Conservation (phyloP, 768 basidiomycete species). For the Naganishia kalamii region DNA sequence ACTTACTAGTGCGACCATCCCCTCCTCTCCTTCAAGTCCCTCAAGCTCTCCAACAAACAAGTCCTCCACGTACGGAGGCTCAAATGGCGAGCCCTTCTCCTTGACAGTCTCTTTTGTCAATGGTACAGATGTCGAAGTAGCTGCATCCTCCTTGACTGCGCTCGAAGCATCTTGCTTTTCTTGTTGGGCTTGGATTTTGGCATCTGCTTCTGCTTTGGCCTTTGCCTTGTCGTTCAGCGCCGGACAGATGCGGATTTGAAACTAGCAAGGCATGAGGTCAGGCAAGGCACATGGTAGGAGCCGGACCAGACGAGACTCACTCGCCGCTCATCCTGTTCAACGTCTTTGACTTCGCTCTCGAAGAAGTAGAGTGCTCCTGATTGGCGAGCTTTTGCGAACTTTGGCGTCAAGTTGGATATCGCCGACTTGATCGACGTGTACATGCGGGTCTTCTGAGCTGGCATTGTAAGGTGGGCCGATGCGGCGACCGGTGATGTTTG, state of each 20-base stretch:
- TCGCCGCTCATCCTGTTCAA: conserved; percentile 60
- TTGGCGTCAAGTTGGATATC: conserved; percentile 34
- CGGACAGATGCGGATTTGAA: conserved; percentile 76
- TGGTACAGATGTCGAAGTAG: conserved; percentile 15
- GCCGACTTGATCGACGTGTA: conserved; percentile 24
- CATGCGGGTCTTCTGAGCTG: neutral
- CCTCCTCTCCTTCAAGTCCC: conserved; percentile 54
- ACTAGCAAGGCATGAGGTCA: conserved; percentile 54
- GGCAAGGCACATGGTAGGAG: neutral
- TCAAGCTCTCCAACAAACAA: conserved; percentile 69
- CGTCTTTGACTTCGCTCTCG: conserved; percentile 61
- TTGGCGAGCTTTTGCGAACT: conserved; percentile 37
- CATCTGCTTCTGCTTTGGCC: conserved; percentile 42
- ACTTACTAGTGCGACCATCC: conserved; percentile 43
- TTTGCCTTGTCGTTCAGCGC: conserved; percentile 72
- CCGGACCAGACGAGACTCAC: conserved; percentile 47
- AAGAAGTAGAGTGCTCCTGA: conserved; percentile 70
- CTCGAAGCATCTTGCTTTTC: conserved; percentile 25
- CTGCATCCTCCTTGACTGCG: conserved; percentile 32
- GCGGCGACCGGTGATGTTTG: no score
- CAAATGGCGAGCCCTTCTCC: conserved; percentile 62
- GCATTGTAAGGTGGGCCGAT: neutral
- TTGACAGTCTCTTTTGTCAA: conserved; percentile 27
- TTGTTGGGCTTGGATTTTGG: conserved; percentile 45
- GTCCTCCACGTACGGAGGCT: conserved; percentile 74